A percentile compares a stretch with the other conserved stretches of the same genome.
Evolutionary conservation across 345 rosid species (phyloP).

Genomic region (Acer yangbiense): DNA sequence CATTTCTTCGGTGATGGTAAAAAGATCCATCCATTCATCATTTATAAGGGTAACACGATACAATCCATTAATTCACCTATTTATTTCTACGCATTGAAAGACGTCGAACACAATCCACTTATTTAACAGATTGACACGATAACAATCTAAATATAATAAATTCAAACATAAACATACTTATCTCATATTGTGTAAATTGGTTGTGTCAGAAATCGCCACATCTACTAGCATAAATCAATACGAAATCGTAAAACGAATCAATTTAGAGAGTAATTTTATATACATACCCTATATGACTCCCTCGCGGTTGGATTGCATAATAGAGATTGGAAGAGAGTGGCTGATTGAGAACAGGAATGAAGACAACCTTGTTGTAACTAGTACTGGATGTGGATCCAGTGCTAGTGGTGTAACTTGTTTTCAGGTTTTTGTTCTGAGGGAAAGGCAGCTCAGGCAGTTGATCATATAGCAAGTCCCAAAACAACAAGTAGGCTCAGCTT

Average conservation of each 20-base stretch:
- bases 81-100: too few species aligned
- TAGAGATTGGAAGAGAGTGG: conserved; percentile 25
- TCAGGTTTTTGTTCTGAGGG: conserved; percentile 53
- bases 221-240: background rate
- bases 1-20: too few species aligned
- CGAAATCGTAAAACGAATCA: background rate
- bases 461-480: conserved; percentile 31
- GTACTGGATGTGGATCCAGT: too few species aligned
- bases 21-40: too few species aligned
- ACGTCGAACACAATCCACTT: too few species aligned
- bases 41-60: too few species aligned
- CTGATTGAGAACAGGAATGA: conserved; percentile 42
- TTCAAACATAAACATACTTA: too few species aligned
- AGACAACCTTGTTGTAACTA: background rate
- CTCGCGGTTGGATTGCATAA: conserved; percentile 17
- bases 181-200: too few species aligned
- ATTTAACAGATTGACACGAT: too few species aligned
- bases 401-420: background rate
- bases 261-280: background rate
- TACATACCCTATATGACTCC: conserved; percentile 32
- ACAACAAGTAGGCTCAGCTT: conserved; percentile 8
- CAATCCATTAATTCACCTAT: too few species aligned
- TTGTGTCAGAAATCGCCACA: background rate
- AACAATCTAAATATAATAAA: too few species aligned
- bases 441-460: conserved; percentile 34